Percentiles rank a stretch among this genome's conserved stretches.
Evolutionary conservation across 1,284 basidiomycete species (phyloP).

Genomic region (Pseudozyma tsukubaensis): DNA sequence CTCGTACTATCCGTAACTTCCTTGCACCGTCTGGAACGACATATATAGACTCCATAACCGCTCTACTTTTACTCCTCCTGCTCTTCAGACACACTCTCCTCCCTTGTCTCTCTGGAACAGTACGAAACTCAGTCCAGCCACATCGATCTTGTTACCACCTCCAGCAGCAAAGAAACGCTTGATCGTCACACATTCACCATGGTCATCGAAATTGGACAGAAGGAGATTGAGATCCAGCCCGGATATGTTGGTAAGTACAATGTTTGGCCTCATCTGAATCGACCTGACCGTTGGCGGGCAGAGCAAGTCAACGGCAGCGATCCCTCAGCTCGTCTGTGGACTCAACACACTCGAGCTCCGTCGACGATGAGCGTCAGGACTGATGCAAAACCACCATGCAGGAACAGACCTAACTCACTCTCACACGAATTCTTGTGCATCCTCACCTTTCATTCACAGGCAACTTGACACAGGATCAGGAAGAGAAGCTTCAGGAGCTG

Average conservation of each 20-base stretch:
- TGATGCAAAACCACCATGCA: too few relatives aligned
- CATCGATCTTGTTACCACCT: not conserved
- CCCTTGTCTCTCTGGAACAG: too few relatives aligned
- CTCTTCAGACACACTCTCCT: not conserved
- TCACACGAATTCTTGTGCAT: not conserved
- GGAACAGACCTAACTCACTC: not conserved
- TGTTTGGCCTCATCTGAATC: not conserved
- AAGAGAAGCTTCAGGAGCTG: constrained; percentile 62
- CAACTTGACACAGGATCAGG: constrained; percentile 66
- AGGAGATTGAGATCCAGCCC: constrained; percentile 48
- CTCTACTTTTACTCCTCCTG: not conserved
- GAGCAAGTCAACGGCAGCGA: too few relatives aligned
- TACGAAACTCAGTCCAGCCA: not conserved
- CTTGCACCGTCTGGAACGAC: too few relatives aligned
- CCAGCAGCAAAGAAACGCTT: not conserved
- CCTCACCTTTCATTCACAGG: constrained; percentile 31
- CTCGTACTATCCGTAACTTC: too few relatives aligned
- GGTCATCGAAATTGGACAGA: constrained; percentile 50
- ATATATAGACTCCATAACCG: too few relatives aligned
- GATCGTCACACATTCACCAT: constrained; percentile 13
- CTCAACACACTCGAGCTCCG: too few relatives aligned
- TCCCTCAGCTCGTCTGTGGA: too few relatives aligned
- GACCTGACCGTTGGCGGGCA: not conserved
- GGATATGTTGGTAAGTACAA: constrained; percentile 50
- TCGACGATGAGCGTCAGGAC: too few relatives aligned